Evolutionary conservation across 345 rosid species (phyloP).

Genomic region (Eutrema japonicum): DNA sequence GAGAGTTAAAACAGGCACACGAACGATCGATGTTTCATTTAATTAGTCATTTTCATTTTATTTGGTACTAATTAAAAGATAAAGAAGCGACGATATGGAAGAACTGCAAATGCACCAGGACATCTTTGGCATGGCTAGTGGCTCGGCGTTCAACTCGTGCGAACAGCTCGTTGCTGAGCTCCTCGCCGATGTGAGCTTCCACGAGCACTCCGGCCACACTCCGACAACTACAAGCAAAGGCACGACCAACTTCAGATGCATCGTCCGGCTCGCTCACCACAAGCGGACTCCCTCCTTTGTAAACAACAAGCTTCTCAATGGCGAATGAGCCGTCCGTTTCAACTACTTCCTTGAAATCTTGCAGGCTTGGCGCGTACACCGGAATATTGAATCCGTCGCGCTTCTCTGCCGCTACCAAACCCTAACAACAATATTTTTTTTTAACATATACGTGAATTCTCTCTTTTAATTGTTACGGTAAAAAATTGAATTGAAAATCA

Average conservation of each 20-base stretch:
- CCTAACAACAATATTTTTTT: constrained; percentile 42
- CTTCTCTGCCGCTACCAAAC: constrained; percentile 66
- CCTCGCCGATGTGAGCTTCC: constrained; percentile 88
- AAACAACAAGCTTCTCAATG: constrained; percentile 74
- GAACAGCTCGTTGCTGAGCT: constrained; percentile 75
- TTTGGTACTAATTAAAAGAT: constrained; percentile 48
- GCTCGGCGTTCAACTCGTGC: constrained; percentile 65
- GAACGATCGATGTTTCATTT: constrained; percentile 23
- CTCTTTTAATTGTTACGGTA: not conserved
- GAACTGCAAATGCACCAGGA: constrained; percentile 78
- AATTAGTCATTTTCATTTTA: not conserved
- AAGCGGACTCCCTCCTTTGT: constrained; percentile 94
- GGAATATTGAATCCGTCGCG: constrained; percentile 91
- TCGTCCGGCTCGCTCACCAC: constrained; percentile 81
- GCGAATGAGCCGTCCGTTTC: constrained; percentile 73
- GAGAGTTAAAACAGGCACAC: constrained; percentile 19
- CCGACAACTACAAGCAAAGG: constrained; percentile 73
- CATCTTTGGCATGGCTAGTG: constrained; percentile 68
- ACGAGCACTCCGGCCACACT: constrained; percentile 89
- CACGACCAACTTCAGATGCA: constrained; percentile 70
- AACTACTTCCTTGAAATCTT: constrained; percentile 84
- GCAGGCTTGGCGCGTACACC: constrained; percentile 85
- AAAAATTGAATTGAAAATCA: not conserved
- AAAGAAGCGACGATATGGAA: constrained; percentile 88
- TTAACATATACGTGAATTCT: not conserved